Conservation (phyloP, 2,329 filamentous ascomycete genomes). For the Colletotrichum abscissum region DNA sequence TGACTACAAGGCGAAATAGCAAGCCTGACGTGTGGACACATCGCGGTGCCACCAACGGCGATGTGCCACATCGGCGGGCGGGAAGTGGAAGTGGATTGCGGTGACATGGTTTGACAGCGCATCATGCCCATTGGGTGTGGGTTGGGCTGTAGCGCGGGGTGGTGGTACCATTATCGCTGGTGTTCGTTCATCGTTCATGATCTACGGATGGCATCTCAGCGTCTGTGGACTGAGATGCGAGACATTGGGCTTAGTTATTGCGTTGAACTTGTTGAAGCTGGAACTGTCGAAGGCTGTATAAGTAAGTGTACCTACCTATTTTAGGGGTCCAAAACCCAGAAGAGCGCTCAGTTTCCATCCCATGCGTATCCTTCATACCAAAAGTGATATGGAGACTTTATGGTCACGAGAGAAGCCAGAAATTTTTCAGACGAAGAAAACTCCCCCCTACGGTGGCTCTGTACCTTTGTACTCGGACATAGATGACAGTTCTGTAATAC, state of each 20-base stretch:
- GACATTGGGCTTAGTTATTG: not conserved
- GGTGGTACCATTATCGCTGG: not conserved
- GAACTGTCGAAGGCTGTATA: not conserved
- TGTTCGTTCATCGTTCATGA: not conserved
- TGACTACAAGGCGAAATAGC: not conserved
- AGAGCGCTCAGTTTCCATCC: not conserved
- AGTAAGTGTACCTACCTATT: too few species aligned
- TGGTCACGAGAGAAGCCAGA: not conserved
- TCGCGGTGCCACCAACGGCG: slow-evolving; percentile 14
- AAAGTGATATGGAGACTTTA: not conserved
- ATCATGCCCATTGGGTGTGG: slow-evolving; percentile 12
- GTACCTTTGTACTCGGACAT: not conserved
- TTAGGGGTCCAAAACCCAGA: not conserved
- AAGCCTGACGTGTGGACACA: not conserved
- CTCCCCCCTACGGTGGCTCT: not conserved
- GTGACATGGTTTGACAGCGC: slow-evolving; percentile 23
- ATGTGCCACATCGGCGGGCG: slow-evolving; percentile 27
- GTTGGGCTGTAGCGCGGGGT: not conserved
- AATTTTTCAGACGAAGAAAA: not conserved
- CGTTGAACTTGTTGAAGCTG: not conserved
- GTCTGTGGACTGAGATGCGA: not conserved
- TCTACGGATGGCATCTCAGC: not conserved
- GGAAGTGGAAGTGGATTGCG: slow-evolving; percentile 3
- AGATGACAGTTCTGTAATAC: not conserved
- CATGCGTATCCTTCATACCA: not conserved